Base-by-base conservation (phyloP, 441 rosid genomes). In the Pelargonium myrrhifolium region DNA sequence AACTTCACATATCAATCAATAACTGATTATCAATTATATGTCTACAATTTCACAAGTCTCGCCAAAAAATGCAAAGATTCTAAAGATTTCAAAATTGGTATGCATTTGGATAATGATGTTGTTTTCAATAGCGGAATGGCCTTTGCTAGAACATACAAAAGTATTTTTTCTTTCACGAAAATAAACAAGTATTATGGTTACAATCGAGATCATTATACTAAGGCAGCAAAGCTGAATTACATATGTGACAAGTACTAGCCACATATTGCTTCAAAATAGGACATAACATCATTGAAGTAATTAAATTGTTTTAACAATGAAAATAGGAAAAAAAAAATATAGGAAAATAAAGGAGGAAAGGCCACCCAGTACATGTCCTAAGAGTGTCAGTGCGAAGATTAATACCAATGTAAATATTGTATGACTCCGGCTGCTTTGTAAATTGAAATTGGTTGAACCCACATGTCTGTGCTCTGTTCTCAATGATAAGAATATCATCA, bases 361-460 rank as follows among this genome's bases (percentile, higher is more conserved):
- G n/a, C 11, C 15, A 15, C 53, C 12, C 12, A 12, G 53, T 20
- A 20, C 28, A 20, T 56, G 14, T 55, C 61, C 28, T 5, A 51
- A 0, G 58, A 53, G 62, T 56, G 15, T 22, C 62, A 21, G 31
- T 20, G 14, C 15, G 21, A 56, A 56, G 24, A 56, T 55, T 21
- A 4, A 21, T 84, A 95, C 99, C 95, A 95, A 83, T 28, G 98
- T 95, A 78, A 95, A 95, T 75, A 95, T 89, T 63, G 99, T 92
- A 81, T 95, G 99, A 82, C 99, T 92, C 77, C 99, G 82, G 87
- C 99, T 95, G 88, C 99, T 95, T 53, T 83, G 96, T 74, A 95
- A 73, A 84, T 95, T 95, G 80, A 92, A 95, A 74, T 86, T 95
- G 66, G 98, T 95, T 53, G 99, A 92, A 55, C 99, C 98, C 77